Evolutionary conservation across 352 stramenopile genomes (phyloP).

Genomic region (Globisporangium paddicum): DNA sequence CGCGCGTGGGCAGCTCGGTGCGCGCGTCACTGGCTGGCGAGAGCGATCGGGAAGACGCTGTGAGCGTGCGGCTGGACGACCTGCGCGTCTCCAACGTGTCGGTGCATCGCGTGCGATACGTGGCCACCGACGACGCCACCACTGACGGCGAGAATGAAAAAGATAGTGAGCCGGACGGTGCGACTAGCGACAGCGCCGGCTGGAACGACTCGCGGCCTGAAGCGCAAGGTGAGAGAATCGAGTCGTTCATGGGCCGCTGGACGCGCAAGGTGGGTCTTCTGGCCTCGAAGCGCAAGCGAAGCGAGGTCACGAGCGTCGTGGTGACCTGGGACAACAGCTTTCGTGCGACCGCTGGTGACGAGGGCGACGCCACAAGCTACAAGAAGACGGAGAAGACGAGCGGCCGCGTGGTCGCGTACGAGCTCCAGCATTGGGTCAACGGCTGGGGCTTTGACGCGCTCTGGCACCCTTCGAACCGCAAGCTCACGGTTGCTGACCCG

Average conservation of each 20-base stretch:
- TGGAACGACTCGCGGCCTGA: slow-evolving; percentile 10
- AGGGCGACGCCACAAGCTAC: background rate
- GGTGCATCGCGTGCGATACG: slow-evolving; percentile 54
- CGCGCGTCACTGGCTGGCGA: slow-evolving; percentile 23
- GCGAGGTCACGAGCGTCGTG: slow-evolving; percentile 43
- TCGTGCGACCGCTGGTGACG: slow-evolving; percentile 16
- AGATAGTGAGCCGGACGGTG: background rate
- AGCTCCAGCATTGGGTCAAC: slow-evolving; percentile 70
- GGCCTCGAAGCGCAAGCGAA: background rate
- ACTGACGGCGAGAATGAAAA: background rate
- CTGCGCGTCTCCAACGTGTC: slow-evolving; percentile 54
- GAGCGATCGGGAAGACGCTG: slow-evolving; percentile 12
- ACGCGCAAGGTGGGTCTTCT: slow-evolving; percentile 5
- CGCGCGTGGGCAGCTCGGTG: slow-evolving; percentile 1
- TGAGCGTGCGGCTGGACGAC: slow-evolving; percentile 20
- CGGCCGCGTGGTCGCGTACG: slow-evolving; percentile 27
- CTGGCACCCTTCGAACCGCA: slow-evolving; percentile 55
- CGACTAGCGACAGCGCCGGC: background rate
- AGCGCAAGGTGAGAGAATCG: background rate
- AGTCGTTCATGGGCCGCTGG: slow-evolving; percentile 12
- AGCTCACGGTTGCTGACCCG: slow-evolving; percentile 36
- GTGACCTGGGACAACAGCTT: slow-evolving; percentile 67
- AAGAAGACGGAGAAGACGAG: background rate
- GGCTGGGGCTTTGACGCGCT: slow-evolving; percentile 55
- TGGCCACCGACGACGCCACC: slow-evolving; percentile 15